Base-by-base conservation (phyloP, 2,329 filamentous ascomycete species). In the Macrophomina tecta region DNA sequence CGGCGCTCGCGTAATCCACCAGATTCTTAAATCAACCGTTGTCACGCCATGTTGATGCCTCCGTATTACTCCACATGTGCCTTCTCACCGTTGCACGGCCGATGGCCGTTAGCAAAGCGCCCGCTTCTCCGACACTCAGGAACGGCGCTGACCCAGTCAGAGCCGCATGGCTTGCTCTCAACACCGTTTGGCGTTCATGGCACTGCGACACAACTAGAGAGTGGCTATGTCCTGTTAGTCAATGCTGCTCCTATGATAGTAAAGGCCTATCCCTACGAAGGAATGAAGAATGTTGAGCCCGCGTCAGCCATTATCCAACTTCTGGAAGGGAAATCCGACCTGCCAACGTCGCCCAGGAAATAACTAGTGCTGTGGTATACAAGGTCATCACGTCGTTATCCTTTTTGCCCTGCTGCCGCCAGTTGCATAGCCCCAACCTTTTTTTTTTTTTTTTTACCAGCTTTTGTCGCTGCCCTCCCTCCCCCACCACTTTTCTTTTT, bases 341-440 rank as follows among this genome's bases (percentile, higher is more conserved):
- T 42, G 56, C 18, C 4, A 18, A 34, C 32, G n/a, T 55, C 52
- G 52, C 34, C 34, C 34, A 55, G 52, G 40, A 48, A 51, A 30
- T 46, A 61, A 42, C 56, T 62, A 62, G 18, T 38, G 14, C 18
- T 49, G 45, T 62, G 32, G 58, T 62, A 62, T 62, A 62, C 48
- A 64, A 64, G 23, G 49, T 53, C 61, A 38, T 64, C 45, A 48
- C 32, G 34, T 64, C 61, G 28, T 64, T 11, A 42, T 60, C 23
- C 49, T 64, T 64, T 28, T 53, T 18, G 16, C 16, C 28, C 23
- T 45, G 9, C 14, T 40, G n/a, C 40, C 30, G 32, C 30, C 4
- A 38, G 11, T 38, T 36, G 18, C 40, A 12, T 28, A 18, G 12
- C 38, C 40, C 18, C 36, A n/a, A 11, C n/a, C 28, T 32, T 16